Evolutionary conservation across 108 stramenopile species (phyloP).

Genomic region (Stephanodiscus triporus): DNA sequence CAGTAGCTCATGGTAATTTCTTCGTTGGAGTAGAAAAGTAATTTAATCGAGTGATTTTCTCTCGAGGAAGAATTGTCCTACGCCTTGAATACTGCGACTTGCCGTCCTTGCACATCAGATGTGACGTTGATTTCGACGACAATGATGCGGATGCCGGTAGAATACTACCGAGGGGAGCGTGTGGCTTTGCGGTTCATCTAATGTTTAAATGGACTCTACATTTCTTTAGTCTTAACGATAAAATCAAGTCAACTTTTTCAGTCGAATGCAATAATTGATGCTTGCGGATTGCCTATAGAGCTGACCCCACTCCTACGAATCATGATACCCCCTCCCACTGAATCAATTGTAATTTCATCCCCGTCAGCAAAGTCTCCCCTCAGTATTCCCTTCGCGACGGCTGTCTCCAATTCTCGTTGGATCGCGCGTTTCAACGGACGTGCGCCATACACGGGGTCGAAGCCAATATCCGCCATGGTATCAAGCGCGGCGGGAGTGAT

Average conservation of each 20-base stretch:
- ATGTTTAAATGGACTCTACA: too few species aligned
- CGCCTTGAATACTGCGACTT: too few species aligned
- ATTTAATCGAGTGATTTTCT: too few species aligned
- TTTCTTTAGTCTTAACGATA: too few species aligned
- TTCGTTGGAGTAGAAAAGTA: too few species aligned
- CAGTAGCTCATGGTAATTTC: too few species aligned
- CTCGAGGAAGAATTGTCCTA: too few species aligned
- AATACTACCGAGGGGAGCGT: too few species aligned
- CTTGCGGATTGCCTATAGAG: conserved; percentile 7
- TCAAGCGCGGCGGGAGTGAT: conserved; percentile 75
- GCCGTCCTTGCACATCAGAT: too few species aligned
- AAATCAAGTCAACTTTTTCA: background rate
- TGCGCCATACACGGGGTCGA: conserved; percentile 95
- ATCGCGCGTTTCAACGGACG: conserved; percentile 96
- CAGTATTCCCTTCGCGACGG: conserved; percentile 86
- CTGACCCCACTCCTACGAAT: conserved; percentile 36
- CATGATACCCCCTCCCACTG: conserved; percentile 27
- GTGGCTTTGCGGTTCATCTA: too few species aligned
- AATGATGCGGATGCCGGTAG: too few species aligned
- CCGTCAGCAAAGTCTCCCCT: conserved; percentile 76
- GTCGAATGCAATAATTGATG: background rate
- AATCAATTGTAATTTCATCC: conserved; percentile 74
- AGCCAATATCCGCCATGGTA: conserved; percentile 84
- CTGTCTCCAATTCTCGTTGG: conserved; percentile 95
- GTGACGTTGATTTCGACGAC: too few species aligned